A percentile compares a stretch with the other conserved stretches of the same genome.
Evolutionary conservation across 177 flowering plant species (phyloP).

Genomic region (Vitis hybrid): DNA sequence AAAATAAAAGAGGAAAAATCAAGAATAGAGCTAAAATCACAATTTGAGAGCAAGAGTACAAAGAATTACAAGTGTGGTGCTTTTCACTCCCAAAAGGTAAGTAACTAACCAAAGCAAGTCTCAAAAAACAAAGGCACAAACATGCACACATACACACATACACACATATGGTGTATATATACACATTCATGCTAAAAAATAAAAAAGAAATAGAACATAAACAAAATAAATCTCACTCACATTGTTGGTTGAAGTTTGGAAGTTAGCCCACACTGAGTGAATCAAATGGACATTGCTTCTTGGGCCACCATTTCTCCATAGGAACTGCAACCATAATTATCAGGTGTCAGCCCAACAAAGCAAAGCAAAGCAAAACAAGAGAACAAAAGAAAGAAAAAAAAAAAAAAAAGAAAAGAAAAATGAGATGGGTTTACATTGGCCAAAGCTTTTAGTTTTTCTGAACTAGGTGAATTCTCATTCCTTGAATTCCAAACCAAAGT

Average conservation of each 20-base stretch:
- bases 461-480: conserved; percentile 66
- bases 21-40: too few species aligned
- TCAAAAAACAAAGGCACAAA: too few species aligned
- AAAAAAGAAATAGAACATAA: neutral
- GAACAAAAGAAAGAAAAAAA: neutral
- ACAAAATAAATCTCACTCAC: conserved; percentile 42
- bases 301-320: conserved; percentile 85
- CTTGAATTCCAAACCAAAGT: conserved; percentile 96
- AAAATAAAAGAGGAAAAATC: too few species aligned
- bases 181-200: neutral
- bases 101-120: too few species aligned
- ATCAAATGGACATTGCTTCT: conserved; percentile 51
- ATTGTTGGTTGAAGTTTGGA: conserved; percentile 87
- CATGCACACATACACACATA: too few species aligned
- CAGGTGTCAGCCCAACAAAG: neutral
- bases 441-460: conserved; percentile 64
- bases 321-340: conserved; percentile 53
- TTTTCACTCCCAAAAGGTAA: too few species aligned
- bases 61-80: too few species aligned
- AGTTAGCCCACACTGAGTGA: conserved; percentile 97
- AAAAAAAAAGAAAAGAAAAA: neutral
- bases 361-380: neutral
- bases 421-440: conserved; percentile 54
- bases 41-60: too few species aligned
- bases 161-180: too few species aligned